A percentile compares a stretch with the other conserved stretches of the same genome.
phyloP scores from a whole-genome alignment of 345 rosid genomes.

The Euphorbia tirucalli region DNA sequence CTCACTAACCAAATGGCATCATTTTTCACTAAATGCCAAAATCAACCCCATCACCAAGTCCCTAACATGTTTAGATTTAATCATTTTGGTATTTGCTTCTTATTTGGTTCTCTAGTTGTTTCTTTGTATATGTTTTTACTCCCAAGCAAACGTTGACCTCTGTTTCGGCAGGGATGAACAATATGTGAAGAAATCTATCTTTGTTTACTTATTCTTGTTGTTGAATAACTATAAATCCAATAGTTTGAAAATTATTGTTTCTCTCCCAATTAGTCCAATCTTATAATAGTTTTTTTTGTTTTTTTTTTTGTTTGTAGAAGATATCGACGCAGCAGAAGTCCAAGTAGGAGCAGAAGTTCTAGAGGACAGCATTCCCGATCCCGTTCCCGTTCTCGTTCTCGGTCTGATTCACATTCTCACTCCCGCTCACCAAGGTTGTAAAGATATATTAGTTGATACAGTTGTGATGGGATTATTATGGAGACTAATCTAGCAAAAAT shows the following conservation, averaged over 20 bases:
- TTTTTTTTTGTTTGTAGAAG: conserved; percentile 38
- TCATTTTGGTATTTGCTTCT: too few relatives aligned
- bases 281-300: conserved; percentile 2
- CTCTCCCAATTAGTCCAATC: neutral
- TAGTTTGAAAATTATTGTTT: neutral
- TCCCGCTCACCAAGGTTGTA: conserved; percentile 69
- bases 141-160: too few relatives aligned
- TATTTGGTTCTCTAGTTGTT: too few relatives aligned
- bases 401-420: conserved; percentile 16
- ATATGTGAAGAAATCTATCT: too few relatives aligned
- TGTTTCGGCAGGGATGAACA: too few relatives aligned
- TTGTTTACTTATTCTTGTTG: too few relatives aligned
- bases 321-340: conserved; percentile 56
- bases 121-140: too few relatives aligned
- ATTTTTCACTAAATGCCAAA: too few relatives aligned
- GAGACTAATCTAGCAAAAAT: conserved; percentile 14
- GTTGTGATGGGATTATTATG: neutral
- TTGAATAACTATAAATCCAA: too few relatives aligned
- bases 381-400: conserved; percentile 32
- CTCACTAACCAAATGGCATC: too few relatives aligned
- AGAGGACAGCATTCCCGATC: conserved; percentile 54
- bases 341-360: conserved; percentile 57
- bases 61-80: too few relatives aligned
- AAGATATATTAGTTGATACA: neutral
- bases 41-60: too few relatives aligned